These are phyloP conservation scores for Leccinum sublutescens DNA, from an alignment of 768 basidiomycete genomes.

Conservation along the genomic window DNA sequence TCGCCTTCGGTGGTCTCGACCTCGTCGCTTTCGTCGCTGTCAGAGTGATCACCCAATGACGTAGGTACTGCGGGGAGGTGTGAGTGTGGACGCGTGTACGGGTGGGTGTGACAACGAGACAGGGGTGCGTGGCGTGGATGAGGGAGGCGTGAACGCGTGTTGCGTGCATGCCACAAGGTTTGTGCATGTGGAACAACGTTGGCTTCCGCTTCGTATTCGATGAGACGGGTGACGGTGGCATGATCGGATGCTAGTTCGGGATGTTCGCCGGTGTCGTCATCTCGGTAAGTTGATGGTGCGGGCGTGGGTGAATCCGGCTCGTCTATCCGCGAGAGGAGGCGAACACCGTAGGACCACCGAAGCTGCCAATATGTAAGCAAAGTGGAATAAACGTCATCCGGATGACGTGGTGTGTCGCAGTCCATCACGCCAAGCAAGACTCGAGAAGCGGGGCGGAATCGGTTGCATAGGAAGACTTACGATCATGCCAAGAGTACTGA, in stretches of 20 bases:
- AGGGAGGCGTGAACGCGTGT: not conserved
- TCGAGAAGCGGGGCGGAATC: not conserved
- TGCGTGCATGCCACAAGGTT: not conserved
- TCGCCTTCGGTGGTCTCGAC: constrained; percentile 17
- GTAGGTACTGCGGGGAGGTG: constrained; percentile 24
- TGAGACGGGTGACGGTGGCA: constrained; percentile 1
- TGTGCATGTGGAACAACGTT: not conserved
- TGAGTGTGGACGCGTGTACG: not conserved
- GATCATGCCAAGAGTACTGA: constrained; percentile 95
- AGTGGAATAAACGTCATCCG: not conserved
- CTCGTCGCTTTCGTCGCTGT: constrained; percentile 19
- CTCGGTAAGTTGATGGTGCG: constrained; percentile 5
- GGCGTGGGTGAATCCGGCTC: constrained; percentile 8
- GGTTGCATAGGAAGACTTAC: constrained; percentile 42
- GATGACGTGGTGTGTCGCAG: not conserved
- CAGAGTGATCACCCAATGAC: constrained; percentile 25
- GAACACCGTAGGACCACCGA: constrained; percentile 93
- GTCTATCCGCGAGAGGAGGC: constrained; percentile 59
- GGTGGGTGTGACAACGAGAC: not conserved
- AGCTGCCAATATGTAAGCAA: constrained; percentile 44
- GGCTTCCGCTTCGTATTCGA: constrained; percentile 10
- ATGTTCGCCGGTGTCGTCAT: constrained; percentile 7
- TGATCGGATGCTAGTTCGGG: not conserved
- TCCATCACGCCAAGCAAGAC: not conserved
- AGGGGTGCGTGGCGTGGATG: not conserved